Evolutionary conservation across 1,284 basidiomycete genomes (phyloP).

Genomic region (Pseudozyma tsukubaensis): DNA sequence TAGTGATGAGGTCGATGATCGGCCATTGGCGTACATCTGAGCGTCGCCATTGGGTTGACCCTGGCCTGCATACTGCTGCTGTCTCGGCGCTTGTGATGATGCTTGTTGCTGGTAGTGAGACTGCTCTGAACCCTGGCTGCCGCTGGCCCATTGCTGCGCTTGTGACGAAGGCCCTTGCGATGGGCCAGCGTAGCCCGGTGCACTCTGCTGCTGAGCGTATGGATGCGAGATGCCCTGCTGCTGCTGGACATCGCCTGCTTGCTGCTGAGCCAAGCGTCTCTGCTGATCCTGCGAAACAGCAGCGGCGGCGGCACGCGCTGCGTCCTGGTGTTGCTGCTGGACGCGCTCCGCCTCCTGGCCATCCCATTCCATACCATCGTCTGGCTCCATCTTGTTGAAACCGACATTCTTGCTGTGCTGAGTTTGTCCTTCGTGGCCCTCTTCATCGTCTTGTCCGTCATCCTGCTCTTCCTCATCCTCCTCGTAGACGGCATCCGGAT

Average conservation of each 20-base stretch:
- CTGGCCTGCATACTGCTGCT: conserved; percentile 31
- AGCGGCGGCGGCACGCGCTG: conserved; percentile 5
- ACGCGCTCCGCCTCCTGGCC: conserved; percentile 69
- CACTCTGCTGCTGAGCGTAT: conserved; percentile 18
- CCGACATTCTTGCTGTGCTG: conserved; percentile 15
- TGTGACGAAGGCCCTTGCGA: conserved; percentile 19
- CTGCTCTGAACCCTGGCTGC: conserved; percentile 8
- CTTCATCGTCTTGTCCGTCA: conserved; percentile 11
- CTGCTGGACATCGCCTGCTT: conserved; percentile 22
- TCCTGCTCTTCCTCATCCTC: conserved; percentile 29
- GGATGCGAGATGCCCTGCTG: conserved; percentile 27
- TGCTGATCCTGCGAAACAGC: conserved; percentile 23
- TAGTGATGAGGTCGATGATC: conserved; percentile 29
- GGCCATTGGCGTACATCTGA: conserved; percentile 20
- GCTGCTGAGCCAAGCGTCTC: conserved; percentile 32
- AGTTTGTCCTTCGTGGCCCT: conserved; percentile 5
- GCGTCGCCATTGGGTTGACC: conserved; percentile 15
- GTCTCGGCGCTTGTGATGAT: conserved; percentile 62
- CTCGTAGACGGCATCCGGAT: conserved; percentile 52
- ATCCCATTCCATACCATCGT: conserved; percentile 72
- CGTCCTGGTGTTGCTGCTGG: conserved; percentile 58
- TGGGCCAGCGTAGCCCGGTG: conserved; percentile 9
- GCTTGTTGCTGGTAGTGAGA: conserved; percentile 60
- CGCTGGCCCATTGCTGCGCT: conserved; percentile 9
- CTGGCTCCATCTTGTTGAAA: conserved; percentile 70